A percentile compares a stretch with the other conserved stretches of the same genome.
Conservation (phyloP, 2,329 filamentous ascomycete species). For the Rosellinia necatrix region DNA sequence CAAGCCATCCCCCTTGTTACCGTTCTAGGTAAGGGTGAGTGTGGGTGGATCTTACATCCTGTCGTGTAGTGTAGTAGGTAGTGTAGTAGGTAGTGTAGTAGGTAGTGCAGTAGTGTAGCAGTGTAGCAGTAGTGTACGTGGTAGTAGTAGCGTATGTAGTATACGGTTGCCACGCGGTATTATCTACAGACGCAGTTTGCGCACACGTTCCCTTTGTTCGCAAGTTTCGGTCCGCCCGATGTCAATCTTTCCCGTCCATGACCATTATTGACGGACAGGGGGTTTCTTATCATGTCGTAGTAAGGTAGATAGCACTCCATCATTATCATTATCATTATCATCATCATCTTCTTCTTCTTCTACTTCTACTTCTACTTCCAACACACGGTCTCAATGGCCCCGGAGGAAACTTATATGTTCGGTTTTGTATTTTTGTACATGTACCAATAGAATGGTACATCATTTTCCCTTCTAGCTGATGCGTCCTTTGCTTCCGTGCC, state of each 20-base stretch:
- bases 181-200: constrained; percentile 24
- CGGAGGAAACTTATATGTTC: too few relatives aligned
- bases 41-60: constrained; percentile 14
- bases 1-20: neutral
- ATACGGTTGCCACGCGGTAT: neutral
- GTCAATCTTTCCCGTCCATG: neutral
- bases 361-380: neutral
- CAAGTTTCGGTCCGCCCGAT: neutral
- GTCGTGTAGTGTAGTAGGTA: too few relatives aligned
- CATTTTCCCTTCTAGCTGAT: constrained; percentile 4
- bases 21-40: constrained; percentile 8
- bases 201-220: neutral
- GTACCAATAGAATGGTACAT: neutral
- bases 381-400: neutral
- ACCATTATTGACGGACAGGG: too few relatives aligned
- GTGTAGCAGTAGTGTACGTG: too few relatives aligned
- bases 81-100: too few relatives aligned
- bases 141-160: too few relatives aligned
- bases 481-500: constrained; percentile 9
- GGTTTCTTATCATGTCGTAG: too few relatives aligned
- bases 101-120: too few relatives aligned
- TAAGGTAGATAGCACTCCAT: neutral
- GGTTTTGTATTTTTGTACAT: too few relatives aligned
- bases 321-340: neutral
- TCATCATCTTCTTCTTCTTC: neutral